A percentile compares a stretch with the other conserved stretches of the same genome.
Conservation (phyloP, 495 filamentous ascomycete genomes). For the Jackrogersella multiformis region DNA sequence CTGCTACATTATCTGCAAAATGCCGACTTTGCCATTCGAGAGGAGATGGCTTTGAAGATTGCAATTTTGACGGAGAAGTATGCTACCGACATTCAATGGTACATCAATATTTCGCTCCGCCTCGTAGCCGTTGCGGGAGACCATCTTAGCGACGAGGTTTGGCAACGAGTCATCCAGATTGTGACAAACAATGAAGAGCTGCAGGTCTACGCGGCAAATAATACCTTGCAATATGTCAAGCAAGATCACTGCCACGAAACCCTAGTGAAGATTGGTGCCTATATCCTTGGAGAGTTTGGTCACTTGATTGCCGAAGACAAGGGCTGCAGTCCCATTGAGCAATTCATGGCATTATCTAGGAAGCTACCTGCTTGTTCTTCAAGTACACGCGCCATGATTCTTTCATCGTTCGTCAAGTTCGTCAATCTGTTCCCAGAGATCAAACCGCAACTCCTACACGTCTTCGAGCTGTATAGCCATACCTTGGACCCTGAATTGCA, state of each 20-base stretch:
- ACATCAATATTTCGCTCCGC: constrained; percentile 95
- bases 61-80: constrained; percentile 99
- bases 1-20: constrained; percentile 93
- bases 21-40: constrained; percentile 95
- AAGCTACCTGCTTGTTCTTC: constrained; percentile 92
- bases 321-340: constrained; percentile 96
- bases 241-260: constrained; percentile 95
- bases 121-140: constrained; percentile 97
- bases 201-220: constrained; percentile 94
- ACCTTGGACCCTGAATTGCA: constrained; percentile 95
- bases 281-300: constrained; percentile 95
- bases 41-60: constrained; percentile 99
- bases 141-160: constrained; percentile 98
- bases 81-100: constrained; percentile 98
- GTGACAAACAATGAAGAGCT: constrained; percentile 99
- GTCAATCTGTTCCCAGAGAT: constrained; percentile 99
- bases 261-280: constrained; percentile 95
- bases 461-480: constrained; percentile 93
- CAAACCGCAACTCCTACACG: constrained; percentile 89
- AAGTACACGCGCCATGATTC: constrained; percentile 88
- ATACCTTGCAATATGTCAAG: constrained; percentile 88
- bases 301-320: constrained; percentile 95
- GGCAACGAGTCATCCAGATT: constrained; percentile 99
- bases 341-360: constrained; percentile 89
- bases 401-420: constrained; percentile 96